Evolutionary conservation across 306 rosid genomes (phyloP).

Genomic region (Rosa chinensis): DNA sequence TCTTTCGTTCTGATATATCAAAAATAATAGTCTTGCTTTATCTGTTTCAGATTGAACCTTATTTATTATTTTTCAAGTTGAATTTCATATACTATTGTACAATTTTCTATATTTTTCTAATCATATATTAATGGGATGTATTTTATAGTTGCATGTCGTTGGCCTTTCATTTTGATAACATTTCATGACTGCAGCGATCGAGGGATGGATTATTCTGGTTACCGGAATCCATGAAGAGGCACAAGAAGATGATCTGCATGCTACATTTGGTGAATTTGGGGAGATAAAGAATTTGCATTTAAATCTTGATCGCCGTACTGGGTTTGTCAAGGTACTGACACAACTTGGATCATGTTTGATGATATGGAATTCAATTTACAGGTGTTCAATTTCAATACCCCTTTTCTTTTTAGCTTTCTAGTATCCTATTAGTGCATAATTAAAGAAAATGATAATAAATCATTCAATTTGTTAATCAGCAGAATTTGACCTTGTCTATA

Average conservation of each 20-base stretch:
- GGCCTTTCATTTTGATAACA: neutral
- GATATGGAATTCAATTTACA: neutral
- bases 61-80: neutral
- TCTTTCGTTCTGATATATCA: neutral
- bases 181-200: slow-evolving; percentile 57
- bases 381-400: neutral
- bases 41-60: neutral
- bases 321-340: slow-evolving; percentile 76
- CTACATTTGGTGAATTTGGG: slow-evolving; percentile 86
- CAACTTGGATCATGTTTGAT: neutral
- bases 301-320: slow-evolving; percentile 97
- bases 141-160: neutral
- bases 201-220: slow-evolving; percentile 97
- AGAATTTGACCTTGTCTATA: neutral
- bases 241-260: slow-evolving; percentile 89
- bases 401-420: neutral
- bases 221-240: slow-evolving; percentile 99
- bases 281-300: slow-evolving; percentile 90
- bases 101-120: neutral
- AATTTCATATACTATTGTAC: neutral
- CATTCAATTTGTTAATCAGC: neutral
- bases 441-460: neutral
- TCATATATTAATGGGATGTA: neutral
- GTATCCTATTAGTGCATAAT: neutral
- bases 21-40: neutral